Evolutionary conservation across 2,329 filamentous ascomycete species (phyloP), one percentile per base, ranked within the genome.

Genomic region (Sporothrix dimorphospora): DNA sequence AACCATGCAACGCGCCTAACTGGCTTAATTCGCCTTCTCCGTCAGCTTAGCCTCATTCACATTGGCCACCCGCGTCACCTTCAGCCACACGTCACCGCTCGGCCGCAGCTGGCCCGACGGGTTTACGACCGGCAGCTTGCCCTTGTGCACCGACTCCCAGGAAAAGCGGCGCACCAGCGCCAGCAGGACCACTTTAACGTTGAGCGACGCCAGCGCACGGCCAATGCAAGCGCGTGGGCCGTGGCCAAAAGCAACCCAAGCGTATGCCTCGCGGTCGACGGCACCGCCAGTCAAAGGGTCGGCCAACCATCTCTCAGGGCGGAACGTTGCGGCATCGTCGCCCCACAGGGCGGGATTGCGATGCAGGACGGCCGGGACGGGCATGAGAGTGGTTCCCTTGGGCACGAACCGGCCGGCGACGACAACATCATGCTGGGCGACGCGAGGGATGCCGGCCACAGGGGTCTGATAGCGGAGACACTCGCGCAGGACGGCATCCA

Each of bases 211-310:
- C 81, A 79, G 11, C 75, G 77, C 59, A 71, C 78, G 79, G 14
- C 82, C 82, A 42, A 82, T 82, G 74, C 82, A 83, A 57, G 79
- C 78, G 16, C 81, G 76, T 6, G 81, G 79, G 3, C 81, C 82
- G 59, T 80, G 79, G 68, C 80, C 76, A 71, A 83, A 83, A 0
- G 80, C 77, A 49, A 79, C 77, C 51, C 81, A 81, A 0, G 81
- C 78, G 57, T 79, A 80, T 0, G 79, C 75, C 12, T 73, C 71
- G 4, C 27, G 59, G 75, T 78, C 8, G 76, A 68, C 4, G 77
- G 77, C 19, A 72, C 73, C 3, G 78, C 78, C 3, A 67, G 51
- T 4, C 77, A 75, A 2, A 1, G 74, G 51, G 40, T 78, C 77
- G 2, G 19, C 16, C 16, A 51, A 16, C 72, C 61, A 79, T n/a